Base-by-base conservation (phyloP, 257 asterid species). In the Plantago major region DNA sequence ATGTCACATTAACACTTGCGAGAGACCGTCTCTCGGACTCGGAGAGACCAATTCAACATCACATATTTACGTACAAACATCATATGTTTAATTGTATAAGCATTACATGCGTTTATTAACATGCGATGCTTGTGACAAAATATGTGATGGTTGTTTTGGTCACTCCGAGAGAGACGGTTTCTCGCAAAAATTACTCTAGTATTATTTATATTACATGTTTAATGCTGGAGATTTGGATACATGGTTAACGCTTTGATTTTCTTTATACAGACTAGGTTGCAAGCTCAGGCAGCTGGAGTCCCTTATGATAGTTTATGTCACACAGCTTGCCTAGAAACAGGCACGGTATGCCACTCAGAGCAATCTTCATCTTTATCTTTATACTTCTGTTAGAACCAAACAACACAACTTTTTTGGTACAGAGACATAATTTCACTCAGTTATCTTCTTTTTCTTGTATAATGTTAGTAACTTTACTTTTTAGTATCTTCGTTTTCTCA, bases 231-330 rank as follows among this genome's bases (percentile, higher is more conserved):
- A n/a, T n/a, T n/a, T n/a, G 26, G 26, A 26, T 40, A 17, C 17
- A n/a, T 58, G 17, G 44, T 63, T 72, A 40, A 66, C 55, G 11
- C n/a, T 71, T 63, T 62, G 63, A 52, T 7, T 45, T 66, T 68
- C 62, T 49, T 61, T 53, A 57, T 68, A 11, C 80, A 90, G 97
- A 87, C 88, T 40, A 84, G 95, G 80, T 75, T 90, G 77, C 95
- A 89, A 79, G 97, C 97, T 49, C 97, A 89, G 76, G 94, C 95
- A 43, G 95, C 95, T 58, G 83, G 92, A 61, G 85, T 76, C 19
- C 84, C 92, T 40, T 78, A 79, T 63, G 66, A 75, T 62, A 70
- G 64, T 60, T 57, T 82, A 5, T 67, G 77, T 64, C 68, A 53
- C 63, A 16, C 60, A 30, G 62, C 60, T 51, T 71, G 78, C 64